These are phyloP conservation scores for Moesziomyces antarcticus DNA, from an alignment of 1,284 basidiomycete species.

Conservation along the genomic window DNA sequence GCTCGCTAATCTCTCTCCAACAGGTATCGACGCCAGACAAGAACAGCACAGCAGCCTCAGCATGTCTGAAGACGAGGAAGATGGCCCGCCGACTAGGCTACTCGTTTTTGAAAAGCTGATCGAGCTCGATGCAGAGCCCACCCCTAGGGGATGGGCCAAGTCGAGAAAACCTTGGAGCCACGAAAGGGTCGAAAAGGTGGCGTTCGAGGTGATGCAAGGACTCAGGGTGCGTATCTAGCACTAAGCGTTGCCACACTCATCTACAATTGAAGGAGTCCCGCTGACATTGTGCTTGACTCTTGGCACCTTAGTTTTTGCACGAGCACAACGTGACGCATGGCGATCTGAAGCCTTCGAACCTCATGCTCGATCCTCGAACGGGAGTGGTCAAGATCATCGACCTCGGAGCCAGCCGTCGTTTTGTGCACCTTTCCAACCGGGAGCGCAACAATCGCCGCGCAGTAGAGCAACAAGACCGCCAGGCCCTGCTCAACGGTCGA, in stretches of 20 bases:
- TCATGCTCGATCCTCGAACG: slow-evolving; percentile 57
- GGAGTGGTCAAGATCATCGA: slow-evolving; percentile 58
- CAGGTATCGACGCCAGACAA: slow-evolving; percentile 3
- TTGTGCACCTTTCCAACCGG: slow-evolving; percentile 48
- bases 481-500: slow-evolving; percentile 7
- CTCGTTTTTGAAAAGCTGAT: slow-evolving; percentile 57
- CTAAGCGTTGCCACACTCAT: too few species aligned
- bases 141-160: slow-evolving; percentile 43
- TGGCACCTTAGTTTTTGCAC: slow-evolving; percentile 30
- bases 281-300: too few species aligned
- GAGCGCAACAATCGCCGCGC: slow-evolving; percentile 47
- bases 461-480: slow-evolving; percentile 52
- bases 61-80: slow-evolving; percentile 25
- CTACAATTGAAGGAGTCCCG: too few species aligned
- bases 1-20: slow-evolving; percentile 40
- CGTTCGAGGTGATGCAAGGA: slow-evolving; percentile 47
- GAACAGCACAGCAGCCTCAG: slow-evolving; percentile 2
- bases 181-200: slow-evolving; percentile 50
- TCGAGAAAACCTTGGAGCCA: slow-evolving; percentile 38
- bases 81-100: slow-evolving; percentile 47
- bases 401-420: slow-evolving; percentile 55
- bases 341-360: slow-evolving; percentile 59
- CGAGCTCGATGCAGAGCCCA: slow-evolving; percentile 51
- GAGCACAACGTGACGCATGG: slow-evolving; percentile 56
- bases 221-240: slow-evolving; percentile 5